Conservation (phyloP, 192 early-diverging fungal species). For the Backusella westeae region DNA sequence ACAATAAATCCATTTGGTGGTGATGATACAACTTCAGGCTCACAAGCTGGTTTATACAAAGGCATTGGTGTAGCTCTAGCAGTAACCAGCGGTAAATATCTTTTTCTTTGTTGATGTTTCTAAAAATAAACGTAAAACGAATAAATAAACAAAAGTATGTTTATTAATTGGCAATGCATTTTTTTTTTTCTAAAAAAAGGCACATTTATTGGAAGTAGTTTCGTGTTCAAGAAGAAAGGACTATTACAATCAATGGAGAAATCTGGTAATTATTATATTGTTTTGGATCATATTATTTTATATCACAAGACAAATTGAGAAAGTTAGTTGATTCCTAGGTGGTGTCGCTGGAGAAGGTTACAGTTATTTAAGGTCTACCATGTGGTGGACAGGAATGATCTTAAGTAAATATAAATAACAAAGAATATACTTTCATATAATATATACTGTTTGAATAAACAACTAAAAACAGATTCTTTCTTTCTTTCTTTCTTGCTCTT, state of each 20-base stretch:
- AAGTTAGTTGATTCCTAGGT: constrained; percentile 22
- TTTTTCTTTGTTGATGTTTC: background rate
- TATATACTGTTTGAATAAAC: background rate
- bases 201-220: constrained; percentile 87
- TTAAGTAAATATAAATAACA: constrained; percentile 39
- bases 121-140: background rate
- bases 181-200: constrained; percentile 45
- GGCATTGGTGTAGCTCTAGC: constrained; percentile 83
- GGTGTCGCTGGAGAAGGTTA: constrained; percentile 54
- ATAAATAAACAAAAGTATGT: background rate
- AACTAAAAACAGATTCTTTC: no score
- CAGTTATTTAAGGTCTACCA: constrained; percentile 47
- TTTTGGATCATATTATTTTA: background rate
- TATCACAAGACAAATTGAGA: constrained; percentile 5
- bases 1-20: constrained; percentile 13
- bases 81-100: constrained; percentile 50
- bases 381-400: constrained; percentile 64
- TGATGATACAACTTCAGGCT: background rate
- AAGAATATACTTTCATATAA: background rate
- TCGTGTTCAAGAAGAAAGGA: constrained; percentile 95
- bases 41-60: constrained; percentile 46
- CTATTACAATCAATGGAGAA: constrained; percentile 73
- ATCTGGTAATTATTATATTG: constrained; percentile 32
- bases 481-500: constrained; percentile 5
- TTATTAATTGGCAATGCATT: background rate